Evolutionary conservation across 805 yeast genomes (phyloP), one percentile per base, ranked within the genome.

Genomic region (Spathaspora sp.): DNA sequence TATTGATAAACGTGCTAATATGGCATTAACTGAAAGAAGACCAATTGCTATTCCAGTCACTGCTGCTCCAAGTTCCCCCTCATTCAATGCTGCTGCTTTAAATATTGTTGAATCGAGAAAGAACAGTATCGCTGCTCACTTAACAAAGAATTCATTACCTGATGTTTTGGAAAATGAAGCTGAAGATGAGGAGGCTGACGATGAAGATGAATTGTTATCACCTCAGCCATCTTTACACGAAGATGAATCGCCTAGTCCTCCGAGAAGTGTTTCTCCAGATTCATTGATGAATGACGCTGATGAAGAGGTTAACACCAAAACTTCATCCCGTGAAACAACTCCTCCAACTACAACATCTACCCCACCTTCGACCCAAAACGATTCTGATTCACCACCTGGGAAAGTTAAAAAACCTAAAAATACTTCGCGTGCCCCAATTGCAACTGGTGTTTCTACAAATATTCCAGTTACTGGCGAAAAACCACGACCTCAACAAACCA

Each of bases 401-500:
- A 51, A 54, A 28, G 49, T 53, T 6, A 70, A 70, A 49, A 75
- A 74, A 56, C 65, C 66, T 19, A 75, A 75, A 57, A 62, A 61
- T 44, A 55, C 72, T 10, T 61, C 71, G 18, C 70, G 84, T 49
- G 79, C 78, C 23, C 81, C 83, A 23, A 77, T 80, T 49, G 87
- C 87, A 2, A 82, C 87, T 40, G 89, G 90, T 47, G 85, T 87
- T 39, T 84, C 92, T 12, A 86, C 91, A 44, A 80, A 87, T 1
- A 86, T 87, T 52, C 94, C 94, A 1, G 88, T 87, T 6, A 85
- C 92, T 12, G 93, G 93, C 38, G 78, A 74, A 54, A 73, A 74
- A 57, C 91, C 92, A 46, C 72, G 72, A 57, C 96, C 96, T 2
- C 77, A 76, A n/a, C 83, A 83, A 56, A 83, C 83, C 57, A 72